Conservation (phyloP, 2,329 filamentous ascomycete species). For the Paraconiothyrium brasiliense region DNA sequence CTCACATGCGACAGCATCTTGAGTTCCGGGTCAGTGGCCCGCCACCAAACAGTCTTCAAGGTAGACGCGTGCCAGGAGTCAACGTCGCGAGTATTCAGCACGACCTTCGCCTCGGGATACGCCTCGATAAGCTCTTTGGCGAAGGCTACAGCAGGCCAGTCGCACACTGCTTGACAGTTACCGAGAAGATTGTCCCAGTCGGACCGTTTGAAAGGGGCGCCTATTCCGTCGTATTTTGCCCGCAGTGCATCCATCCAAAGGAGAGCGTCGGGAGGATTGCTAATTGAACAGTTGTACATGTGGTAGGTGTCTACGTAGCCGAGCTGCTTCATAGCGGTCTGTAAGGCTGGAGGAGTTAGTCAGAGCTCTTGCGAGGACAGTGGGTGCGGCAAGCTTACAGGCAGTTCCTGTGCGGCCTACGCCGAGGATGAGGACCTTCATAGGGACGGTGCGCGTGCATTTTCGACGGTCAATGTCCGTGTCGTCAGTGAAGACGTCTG, state of each 20-base stretch:
- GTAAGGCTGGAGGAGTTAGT: conserved; percentile 61
- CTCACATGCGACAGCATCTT: conserved; percentile 64
- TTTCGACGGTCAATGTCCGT: conserved; percentile 73
- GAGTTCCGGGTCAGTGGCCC: conserved; percentile 70
- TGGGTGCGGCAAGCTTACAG: conserved; percentile 58
- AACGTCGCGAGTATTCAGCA: conserved; percentile 73
- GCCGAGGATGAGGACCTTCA: conserved; percentile 74
- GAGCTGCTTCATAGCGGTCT: conserved; percentile 71
- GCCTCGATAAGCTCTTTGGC: conserved; percentile 74
- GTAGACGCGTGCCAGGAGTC: conserved; percentile 70
- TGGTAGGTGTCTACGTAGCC: conserved; percentile 77
- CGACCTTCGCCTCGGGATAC: conserved; percentile 76
- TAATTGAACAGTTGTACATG: conserved; percentile 70
- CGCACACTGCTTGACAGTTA: conserved; percentile 72
- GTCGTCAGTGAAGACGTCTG: conserved; percentile 71
- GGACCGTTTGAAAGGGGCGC: conserved; percentile 67
- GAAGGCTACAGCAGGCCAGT: conserved; percentile 74
- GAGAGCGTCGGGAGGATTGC: conserved; percentile 68
- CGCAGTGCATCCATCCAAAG: conserved; percentile 76
- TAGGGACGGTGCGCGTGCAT: conserved; percentile 72
- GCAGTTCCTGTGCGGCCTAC: conserved; percentile 75
- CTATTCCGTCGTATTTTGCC: conserved; percentile 69
- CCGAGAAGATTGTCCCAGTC: conserved; percentile 76
- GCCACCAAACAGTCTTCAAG: conserved; percentile 74
- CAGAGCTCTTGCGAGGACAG: neutral